Conservation (phyloP, 2,329 filamentous ascomycete species). For the Aspergillus ochraceoroseus region DNA sequence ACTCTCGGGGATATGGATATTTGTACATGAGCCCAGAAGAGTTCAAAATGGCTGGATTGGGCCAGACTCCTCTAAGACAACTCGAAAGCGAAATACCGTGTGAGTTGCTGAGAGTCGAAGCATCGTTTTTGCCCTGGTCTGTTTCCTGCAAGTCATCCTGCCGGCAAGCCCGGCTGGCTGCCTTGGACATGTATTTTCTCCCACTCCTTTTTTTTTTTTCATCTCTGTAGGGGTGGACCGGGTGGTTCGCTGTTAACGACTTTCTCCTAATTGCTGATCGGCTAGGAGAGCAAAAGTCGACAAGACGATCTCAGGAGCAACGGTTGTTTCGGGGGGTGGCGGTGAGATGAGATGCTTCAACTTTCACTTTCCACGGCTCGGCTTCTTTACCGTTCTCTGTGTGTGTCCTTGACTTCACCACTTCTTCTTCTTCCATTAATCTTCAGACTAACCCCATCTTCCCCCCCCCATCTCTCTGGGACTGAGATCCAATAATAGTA, state of each 20-base stretch:
- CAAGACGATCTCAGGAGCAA: slow-evolving; percentile 3
- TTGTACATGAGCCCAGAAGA: not conserved
- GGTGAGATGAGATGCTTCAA: too few relatives aligned
- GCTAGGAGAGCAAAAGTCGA: too few relatives aligned
- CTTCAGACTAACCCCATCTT: slow-evolving; percentile 3
- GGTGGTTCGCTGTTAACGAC: not conserved
- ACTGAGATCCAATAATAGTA: too few relatives aligned
- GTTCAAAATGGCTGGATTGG: slow-evolving; percentile 8
- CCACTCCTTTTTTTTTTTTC: slow-evolving; percentile 4
- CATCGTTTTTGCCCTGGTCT: slow-evolving; percentile 1
- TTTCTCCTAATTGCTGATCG: slow-evolving; percentile 1
- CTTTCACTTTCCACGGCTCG: not conserved
- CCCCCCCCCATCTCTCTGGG: too few relatives aligned
- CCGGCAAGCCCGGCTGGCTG: slow-evolving; percentile 4
- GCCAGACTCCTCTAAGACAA: slow-evolving; percentile 4
- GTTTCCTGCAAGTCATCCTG: slow-evolving; percentile 10
- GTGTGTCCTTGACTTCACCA: slow-evolving; percentile 17
- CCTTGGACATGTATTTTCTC: slow-evolving; percentile 10
- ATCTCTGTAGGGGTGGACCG: not conserved
- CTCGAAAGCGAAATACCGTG: not conserved
- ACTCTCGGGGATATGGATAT: not conserved
- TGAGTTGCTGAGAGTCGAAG: too few relatives aligned
- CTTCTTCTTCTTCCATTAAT: slow-evolving; percentile 8
- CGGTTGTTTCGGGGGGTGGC: slow-evolving; percentile 3
- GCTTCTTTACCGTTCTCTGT: slow-evolving; percentile 9